Conservation (phyloP, 495 filamentous ascomycete genomes). For the Endocarpon pusillum region DNA sequence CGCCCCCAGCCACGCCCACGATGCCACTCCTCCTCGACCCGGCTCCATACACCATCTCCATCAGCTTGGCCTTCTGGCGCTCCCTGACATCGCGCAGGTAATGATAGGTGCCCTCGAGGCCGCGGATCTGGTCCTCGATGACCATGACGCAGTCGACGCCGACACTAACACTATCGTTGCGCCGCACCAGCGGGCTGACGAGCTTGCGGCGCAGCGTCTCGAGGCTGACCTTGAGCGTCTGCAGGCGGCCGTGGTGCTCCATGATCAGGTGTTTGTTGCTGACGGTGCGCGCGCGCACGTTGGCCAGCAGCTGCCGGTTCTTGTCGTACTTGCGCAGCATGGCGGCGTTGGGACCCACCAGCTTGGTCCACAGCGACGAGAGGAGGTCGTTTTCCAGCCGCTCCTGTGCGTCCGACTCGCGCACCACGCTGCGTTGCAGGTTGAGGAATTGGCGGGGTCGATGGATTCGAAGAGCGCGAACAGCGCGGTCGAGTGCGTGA, state of each 20-base stretch:
- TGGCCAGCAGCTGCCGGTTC: slow-evolving; percentile 57
- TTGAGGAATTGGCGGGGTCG: slow-evolving; percentile 78
- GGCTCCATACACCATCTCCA: slow-evolving; percentile 62
- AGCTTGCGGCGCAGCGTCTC: slow-evolving; percentile 62
- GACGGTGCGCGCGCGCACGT: slow-evolving; percentile 64
- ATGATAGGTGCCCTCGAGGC: slow-evolving; percentile 59
- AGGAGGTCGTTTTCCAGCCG: slow-evolving; percentile 63
- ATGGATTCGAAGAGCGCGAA: slow-evolving; percentile 76
- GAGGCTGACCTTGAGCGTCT: slow-evolving; percentile 62
- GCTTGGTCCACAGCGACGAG: slow-evolving; percentile 65
- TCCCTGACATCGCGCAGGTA: slow-evolving; percentile 56
- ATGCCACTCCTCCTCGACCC: slow-evolving; percentile 16
- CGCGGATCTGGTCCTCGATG: slow-evolving; percentile 69
- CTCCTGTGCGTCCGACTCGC: slow-evolving; percentile 65
- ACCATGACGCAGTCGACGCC: slow-evolving; percentile 25
- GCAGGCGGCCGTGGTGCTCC: slow-evolving; percentile 64
- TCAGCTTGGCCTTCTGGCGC: slow-evolving; percentile 63
- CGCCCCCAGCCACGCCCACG: too few relatives aligned
- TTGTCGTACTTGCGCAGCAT: slow-evolving; percentile 74
- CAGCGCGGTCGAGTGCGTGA: slow-evolving; percentile 55
- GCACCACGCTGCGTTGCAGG: slow-evolving; percentile 67
- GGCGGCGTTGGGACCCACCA: slow-evolving; percentile 53
- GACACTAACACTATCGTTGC: slow-evolving; percentile 35
- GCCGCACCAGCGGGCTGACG: slow-evolving; percentile 62
- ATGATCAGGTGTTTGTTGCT: slow-evolving; percentile 71